Conservation (phyloP, 768 basidiomycete genomes). For the Serendipita vermifera region DNA sequence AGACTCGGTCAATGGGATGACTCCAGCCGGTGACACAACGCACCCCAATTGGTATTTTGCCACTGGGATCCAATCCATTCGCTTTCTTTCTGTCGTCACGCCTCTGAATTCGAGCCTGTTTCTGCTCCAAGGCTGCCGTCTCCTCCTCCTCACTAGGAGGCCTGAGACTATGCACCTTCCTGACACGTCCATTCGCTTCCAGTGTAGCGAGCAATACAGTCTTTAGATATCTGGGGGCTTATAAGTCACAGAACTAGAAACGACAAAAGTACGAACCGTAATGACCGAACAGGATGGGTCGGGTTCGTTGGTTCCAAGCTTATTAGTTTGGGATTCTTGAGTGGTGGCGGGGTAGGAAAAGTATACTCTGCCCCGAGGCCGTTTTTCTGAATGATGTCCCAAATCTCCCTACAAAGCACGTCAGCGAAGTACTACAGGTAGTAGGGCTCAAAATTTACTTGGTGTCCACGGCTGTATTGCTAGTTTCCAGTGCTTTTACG, state of each 20-base stretch:
- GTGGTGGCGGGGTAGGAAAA: not conserved
- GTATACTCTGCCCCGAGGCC: not conserved
- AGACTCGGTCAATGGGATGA: too few species aligned
- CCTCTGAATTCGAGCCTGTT: too few species aligned
- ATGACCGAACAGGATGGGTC: not conserved
- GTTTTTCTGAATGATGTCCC: not conserved
- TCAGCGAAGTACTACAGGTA: not conserved
- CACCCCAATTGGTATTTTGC: too few species aligned
- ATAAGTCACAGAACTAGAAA: not conserved
- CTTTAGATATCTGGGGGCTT: constrained; percentile 1
- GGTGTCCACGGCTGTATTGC: not conserved
- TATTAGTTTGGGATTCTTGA: not conserved
- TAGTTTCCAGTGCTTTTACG: not conserved
- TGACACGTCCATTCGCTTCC: not conserved
- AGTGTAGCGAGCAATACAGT: not conserved
- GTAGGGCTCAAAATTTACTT: not conserved
- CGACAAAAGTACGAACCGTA: not conserved
- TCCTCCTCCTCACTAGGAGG: too few species aligned
- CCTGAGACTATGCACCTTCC: not conserved
- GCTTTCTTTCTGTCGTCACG: too few species aligned
- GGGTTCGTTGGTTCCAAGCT: not conserved
- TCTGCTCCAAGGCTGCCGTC: too few species aligned
- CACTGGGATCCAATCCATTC: too few species aligned
- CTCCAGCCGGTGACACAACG: too few species aligned
- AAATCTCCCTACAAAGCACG: not conserved